Evolutionary conservation across 2,329 filamentous ascomycete species (phyloP).

Genomic region (Alternaria ethzedia): DNA sequence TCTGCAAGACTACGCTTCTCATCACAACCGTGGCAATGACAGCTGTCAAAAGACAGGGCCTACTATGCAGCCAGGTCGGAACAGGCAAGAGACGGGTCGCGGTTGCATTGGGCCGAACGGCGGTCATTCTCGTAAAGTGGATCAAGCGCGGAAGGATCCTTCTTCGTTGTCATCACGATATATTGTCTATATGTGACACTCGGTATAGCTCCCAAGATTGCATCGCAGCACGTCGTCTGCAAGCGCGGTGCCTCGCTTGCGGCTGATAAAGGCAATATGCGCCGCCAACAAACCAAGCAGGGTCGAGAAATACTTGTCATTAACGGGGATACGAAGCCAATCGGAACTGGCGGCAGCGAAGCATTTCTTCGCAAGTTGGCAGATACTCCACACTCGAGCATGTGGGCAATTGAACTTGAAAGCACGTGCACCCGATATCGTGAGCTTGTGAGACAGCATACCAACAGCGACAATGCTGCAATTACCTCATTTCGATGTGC

Average conservation of each 20-base stretch:
- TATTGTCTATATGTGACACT: slow-evolving; percentile 1
- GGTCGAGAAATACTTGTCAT: neutral
- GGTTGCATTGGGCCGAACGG: slow-evolving; percentile 13
- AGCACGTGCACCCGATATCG: neutral
- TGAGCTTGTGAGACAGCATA: neutral
- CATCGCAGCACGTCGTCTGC: neutral
- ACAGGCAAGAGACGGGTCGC: slow-evolving; percentile 11
- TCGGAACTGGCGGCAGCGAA: slow-evolving; percentile 6
- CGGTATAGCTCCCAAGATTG: neutral
- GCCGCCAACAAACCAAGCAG: neutral
- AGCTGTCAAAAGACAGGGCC: slow-evolving; percentile 11
- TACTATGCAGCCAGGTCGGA: slow-evolving; percentile 8
- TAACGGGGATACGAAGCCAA: neutral
- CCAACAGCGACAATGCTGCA: neutral
- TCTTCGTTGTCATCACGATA: neutral
- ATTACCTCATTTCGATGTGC: neutral
- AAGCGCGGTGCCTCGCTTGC: neutral
- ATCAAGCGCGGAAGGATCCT: slow-evolving; percentile 1
- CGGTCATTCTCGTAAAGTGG: neutral
- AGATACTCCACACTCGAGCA: neutral
- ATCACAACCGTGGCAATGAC: slow-evolving; percentile 7
- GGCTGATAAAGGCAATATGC: neutral
- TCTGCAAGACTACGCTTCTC: neutral
- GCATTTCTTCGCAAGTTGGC: neutral
- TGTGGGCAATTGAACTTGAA: neutral